Base-by-base conservation (phyloP, 352 stramenopile genomes). In the Phytophthora idaei region DNA sequence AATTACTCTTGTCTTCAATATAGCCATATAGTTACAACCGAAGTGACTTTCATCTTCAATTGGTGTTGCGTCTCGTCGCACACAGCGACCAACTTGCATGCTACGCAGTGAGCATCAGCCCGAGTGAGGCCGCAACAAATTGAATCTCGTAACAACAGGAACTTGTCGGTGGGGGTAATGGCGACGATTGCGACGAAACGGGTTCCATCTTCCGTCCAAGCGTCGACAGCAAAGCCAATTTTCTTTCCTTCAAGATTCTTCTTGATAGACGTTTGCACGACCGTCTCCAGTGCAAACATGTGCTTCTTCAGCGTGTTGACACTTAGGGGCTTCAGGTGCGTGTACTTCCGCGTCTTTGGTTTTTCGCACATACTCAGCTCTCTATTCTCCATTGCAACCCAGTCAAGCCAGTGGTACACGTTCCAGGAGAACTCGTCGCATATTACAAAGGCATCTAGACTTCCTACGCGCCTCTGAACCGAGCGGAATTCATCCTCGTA, bases 151-250 rank as follows among this genome's bases (percentile, higher is more conserved):
- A 21, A 21, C 0, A 21, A 21, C 21, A 21, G 21, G 21, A 21
- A 21, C 21, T 21, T 21, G 21, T 21, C 21, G 21, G 21, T 21
- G 21, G 21, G 21, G 21, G 21, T 21, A 21, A 69, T 42, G 2
- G 63, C 58, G n/a, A 76, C 73, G 9, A 67, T 54, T 0, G 54
- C 49, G 4, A 69, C 41, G 25, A 57, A 72, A 28, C 69, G 63
- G 1, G 58, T 69, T 0, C 46, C 34, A 5, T 57, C 47, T 39
- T 72, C 48, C 4, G 53, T 72, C 62, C 68, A 72, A 0, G 61
- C 54, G 15, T 76, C 68, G 21, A 71, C 28, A 1, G 59, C n/a
- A 6, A 76, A 57, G n/a, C 55, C 55, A 14, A 69, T 5, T 11
- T 44, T 57, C 48, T 69, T 39, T 2, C 28, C 55, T 5, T 10